Evolutionary conservation across 2,329 filamentous ascomycete genomes (phyloP).

Genomic region (Trichocomaceae sp.): DNA sequence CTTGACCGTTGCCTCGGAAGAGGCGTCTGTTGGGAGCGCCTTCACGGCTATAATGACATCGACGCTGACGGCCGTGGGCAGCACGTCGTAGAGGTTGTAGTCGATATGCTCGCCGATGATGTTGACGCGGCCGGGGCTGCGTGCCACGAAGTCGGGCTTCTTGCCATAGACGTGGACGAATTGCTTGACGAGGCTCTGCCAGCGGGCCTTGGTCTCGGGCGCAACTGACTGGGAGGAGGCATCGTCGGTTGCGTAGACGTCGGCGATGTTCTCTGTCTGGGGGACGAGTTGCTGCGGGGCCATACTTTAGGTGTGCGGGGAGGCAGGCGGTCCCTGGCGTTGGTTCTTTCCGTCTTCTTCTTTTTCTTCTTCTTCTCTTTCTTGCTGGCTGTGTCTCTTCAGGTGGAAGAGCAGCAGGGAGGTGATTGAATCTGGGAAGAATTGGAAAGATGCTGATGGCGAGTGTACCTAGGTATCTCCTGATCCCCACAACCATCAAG

Average conservation of each 20-base stretch:
- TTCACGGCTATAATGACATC: constrained; percentile 83
- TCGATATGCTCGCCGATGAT: constrained; percentile 99
- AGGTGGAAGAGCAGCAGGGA: neutral
- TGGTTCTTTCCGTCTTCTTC: neutral
- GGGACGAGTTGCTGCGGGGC: constrained; percentile 54
- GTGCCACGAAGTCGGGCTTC: constrained; percentile 70
- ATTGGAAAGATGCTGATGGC: too few relatives aligned
- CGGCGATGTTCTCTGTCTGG: constrained; percentile 63
- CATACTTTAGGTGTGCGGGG: constrained; percentile 24
- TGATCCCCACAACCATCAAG: neutral
- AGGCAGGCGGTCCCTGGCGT: neutral
- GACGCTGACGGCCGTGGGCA: constrained; percentile 90
- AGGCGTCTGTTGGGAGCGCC: constrained; percentile 35
- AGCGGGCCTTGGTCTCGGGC: constrained; percentile 62
- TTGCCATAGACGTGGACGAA: constrained; percentile 67
- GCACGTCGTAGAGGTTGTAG: constrained; percentile 91
- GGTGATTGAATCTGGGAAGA: neutral
- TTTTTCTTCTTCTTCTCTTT: neutral
- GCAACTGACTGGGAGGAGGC: constrained; percentile 68
- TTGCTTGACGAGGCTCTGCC: constrained; percentile 63
- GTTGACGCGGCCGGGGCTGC: constrained; percentile 91
- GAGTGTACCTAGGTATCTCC: too few relatives aligned
- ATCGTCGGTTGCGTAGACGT: constrained; percentile 76
- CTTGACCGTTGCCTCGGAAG: constrained; percentile 57
- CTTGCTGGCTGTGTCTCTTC: neutral